Evolutionary conservation across 495 filamentous ascomycete species (phyloP), one percentile per base, ranked within the genome.

Genomic region (Penicillium psychrofluorescens): DNA sequence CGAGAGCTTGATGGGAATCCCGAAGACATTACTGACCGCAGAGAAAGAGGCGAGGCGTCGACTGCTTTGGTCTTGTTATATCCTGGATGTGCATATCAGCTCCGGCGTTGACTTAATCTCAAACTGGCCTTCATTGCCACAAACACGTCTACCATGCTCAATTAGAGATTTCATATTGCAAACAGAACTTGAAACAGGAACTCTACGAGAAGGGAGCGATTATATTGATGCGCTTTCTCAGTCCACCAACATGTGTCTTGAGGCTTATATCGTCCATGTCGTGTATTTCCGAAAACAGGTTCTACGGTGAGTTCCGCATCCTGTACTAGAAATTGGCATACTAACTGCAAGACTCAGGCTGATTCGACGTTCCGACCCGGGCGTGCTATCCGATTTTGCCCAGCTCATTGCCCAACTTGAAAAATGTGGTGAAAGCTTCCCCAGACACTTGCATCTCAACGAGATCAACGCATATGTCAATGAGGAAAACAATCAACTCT

Each of bases 21-120:
- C 39, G 29, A 31, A 30, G 6, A n/a, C n/a, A 11, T 15, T 41
- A 8, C 11, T 41, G 6, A 31, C 28, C 11, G 39, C 39, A 10
- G 22, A 41, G 29, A 41, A 34, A 31, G 27, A 41, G 16, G 22
- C 39, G 1, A 13, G 39, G 28, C 39, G 39, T 5, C 6, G 27
- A 31, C 28, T 41, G n/a, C 28, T 41, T n/a, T 41, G 39, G 29
- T 41, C 29, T 7, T 41, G 29, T 30, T 41, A 41, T 32, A 31
- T 30, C 28, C 28, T 9, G 29, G 27, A 41, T 15, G 39, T 41
- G 22, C 13, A 10, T n/a, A 41, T 41, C n/a, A 41, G 39, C n/a
- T 32, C 39, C 22, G 39, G 39, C 2, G 29, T 41, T 13, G 28
- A 41, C 16, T 13, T 41, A 29, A 30, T 41, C 14, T 41, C 39